Percentiles rank a stretch among this genome's conserved stretches.
Evolutionary conservation across 176 grass and related monocot species (phyloP).

Genomic region (Oryza meridionalis): DNA sequence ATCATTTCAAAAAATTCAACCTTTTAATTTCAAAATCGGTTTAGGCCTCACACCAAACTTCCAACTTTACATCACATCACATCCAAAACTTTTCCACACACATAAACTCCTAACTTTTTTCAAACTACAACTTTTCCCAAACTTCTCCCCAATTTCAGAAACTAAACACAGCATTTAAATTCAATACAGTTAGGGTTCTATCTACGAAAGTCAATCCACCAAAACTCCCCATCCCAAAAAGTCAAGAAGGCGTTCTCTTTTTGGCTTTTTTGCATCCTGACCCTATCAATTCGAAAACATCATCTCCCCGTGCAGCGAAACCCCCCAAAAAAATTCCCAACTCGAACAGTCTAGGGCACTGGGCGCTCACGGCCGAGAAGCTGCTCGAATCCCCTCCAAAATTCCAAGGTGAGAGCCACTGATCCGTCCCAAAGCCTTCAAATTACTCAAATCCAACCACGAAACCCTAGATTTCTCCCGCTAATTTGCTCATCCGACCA

Average conservation of each 20-base stretch:
- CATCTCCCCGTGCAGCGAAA: not conserved
- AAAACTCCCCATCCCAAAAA: no score
- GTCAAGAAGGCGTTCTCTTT: no score
- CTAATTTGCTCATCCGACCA: constrained; percentile 11
- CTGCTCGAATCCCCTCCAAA: constrained; percentile 48
- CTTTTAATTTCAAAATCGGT: no score
- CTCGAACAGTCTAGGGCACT: constrained; percentile 40
- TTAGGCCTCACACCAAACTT: no score
- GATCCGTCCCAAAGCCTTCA: constrained; percentile 25
- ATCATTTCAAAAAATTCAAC: no score
- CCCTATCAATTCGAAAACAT: not conserved
- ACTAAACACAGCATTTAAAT: no score
- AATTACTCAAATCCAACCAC: constrained; percentile 31
- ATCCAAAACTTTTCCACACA: no score
- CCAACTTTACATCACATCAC: no score
- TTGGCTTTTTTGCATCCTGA: not conserved
- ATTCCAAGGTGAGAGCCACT: constrained; percentile 29
- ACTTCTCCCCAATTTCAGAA: no score
- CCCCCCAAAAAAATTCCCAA: not conserved
- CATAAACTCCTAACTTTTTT: no score
- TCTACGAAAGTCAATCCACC: not conserved
- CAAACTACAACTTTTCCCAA: no score
- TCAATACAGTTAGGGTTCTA: no score
- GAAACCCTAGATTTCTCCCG: not conserved
- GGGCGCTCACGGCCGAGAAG: constrained; percentile 27